Percentiles rank a stretch among this genome's conserved stretches.
phyloP scores from a whole-genome alignment of 2,329 filamentous ascomycete species.

The Botryotinia narcissicola region DNA sequence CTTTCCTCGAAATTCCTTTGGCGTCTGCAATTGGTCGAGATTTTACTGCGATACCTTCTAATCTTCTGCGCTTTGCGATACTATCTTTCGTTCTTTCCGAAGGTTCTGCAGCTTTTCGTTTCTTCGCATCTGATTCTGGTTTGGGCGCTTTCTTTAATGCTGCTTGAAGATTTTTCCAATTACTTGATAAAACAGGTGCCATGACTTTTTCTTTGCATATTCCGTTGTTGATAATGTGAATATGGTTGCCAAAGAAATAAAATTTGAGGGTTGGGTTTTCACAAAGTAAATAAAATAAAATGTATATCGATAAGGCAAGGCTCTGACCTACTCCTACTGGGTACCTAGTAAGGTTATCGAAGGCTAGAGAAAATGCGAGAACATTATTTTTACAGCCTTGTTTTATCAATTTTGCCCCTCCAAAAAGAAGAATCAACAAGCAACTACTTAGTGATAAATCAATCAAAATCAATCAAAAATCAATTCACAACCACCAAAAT shows the following conservation, averaged over 20 bases:
- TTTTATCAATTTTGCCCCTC: neutral
- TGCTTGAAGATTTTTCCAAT: constrained; percentile 77
- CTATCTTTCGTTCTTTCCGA: constrained; percentile 36
- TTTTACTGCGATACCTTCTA: constrained; percentile 31
- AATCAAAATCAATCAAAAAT: constrained; percentile 25
- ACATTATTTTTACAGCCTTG: neutral
- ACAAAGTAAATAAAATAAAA: neutral
- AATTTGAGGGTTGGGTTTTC: neutral
- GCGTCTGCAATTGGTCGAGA: constrained; percentile 3
- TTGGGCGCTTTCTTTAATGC: constrained; percentile 48
- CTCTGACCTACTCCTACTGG: neutral
- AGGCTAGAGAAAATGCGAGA: neutral
- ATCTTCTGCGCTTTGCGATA: constrained; percentile 38
- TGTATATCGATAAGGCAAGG: constrained; percentile 7
- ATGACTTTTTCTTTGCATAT: constrained; percentile 24
- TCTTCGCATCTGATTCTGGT: constrained; percentile 34
- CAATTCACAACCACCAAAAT: constrained; percentile 15
- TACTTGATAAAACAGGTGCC: constrained; percentile 54
- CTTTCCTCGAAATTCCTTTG: constrained; percentile 21
- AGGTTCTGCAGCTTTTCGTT: constrained; percentile 32
- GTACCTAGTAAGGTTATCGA: neutral
- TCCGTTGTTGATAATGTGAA: neutral
- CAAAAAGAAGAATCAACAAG: neutral
- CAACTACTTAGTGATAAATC: neutral
- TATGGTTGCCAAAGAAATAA: constrained; percentile 10